Evolutionary conservation across 2,329 filamentous ascomycete genomes (phyloP), one percentile per base, ranked within the genome.

Genomic region (Aspergillus hortae): DNA sequence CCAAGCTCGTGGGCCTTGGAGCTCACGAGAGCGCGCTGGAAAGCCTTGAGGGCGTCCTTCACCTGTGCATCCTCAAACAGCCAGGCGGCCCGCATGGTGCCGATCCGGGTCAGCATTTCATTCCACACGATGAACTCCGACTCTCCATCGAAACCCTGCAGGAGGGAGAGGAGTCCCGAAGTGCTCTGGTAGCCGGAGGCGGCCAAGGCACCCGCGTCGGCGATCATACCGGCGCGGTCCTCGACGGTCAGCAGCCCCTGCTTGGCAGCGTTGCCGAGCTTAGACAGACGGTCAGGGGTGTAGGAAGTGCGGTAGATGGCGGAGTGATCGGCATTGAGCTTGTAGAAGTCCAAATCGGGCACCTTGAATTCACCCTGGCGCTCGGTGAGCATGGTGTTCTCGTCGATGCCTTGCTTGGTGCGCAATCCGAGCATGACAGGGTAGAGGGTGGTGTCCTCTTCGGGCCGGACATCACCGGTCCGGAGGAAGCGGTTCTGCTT

Each of bases 401-500:
- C 87, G 60, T 95, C 82, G 40, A 96, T 74, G 23, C 90, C 90
- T n/a, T 88, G 81, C 72, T 91, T 89, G 33, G 89, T 92, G 53
- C 88, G 87, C 44, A 97, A 80, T 27, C 88, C 89, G 32, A 97
- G 80, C 75, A 96, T 92, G 17, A 96, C 89, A 1, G 92, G 92
- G 72, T 89, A 97, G 2, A 97, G 74, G 2, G 89, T 87, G 71
- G 89, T 75, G 65, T 97, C 92, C 69, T 97, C 92, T 61, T 96
- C 90, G 1, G 92, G 89, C 74, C 92, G 94, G 46, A 95, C 89
- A 67, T 97, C 92, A 38, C 88, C 91, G 11, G 92, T 97, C 53
- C 91, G 83, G 56, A 97, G 77, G 80, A 96, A 96, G 48, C 92
- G 89, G 74, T 96, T 96, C 74, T 97, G 92, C 80, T 94, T 94